A percentile compares a stretch with the other conserved stretches of the same genome.
Evolutionary conservation across 495 filamentous ascomycete species (phyloP).

Genomic region (Endocarpon pusillum): DNA sequence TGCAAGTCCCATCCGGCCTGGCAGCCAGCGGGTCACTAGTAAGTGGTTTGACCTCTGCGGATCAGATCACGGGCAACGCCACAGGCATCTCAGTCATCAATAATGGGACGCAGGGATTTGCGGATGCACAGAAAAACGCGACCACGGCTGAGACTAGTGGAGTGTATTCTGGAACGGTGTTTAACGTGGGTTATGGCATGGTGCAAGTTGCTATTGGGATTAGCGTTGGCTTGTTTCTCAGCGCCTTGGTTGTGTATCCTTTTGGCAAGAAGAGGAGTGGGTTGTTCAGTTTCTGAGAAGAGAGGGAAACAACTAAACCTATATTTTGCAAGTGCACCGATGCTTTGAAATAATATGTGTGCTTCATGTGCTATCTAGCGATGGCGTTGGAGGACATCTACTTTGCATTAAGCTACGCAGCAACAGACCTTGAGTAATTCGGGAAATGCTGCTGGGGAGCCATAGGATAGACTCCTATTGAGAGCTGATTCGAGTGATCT

Average conservation of each 20-base stretch:
- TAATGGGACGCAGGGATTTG: conserved; percentile 32
- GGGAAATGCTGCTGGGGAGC: no score
- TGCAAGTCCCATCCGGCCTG: conserved; percentile 81
- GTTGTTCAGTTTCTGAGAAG: conserved; percentile 77
- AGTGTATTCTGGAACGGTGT: conserved; percentile 38
- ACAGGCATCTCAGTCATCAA: conserved; percentile 27
- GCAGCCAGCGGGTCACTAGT: conserved; percentile 71
- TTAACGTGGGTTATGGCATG: conserved; percentile 74
- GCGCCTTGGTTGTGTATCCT: conserved; percentile 76
- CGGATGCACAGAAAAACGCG: conserved; percentile 26
- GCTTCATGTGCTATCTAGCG: no score
- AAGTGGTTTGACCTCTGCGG: conserved; percentile 66
- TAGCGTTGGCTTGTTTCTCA: conserved; percentile 77
- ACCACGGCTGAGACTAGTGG: conserved; percentile 4
- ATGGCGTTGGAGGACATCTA: no score
- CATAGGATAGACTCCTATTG: no score
- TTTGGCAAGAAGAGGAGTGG: conserved; percentile 81
- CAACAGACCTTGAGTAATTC: no score
- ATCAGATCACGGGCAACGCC: conserved; percentile 48
- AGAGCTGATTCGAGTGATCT: no score
- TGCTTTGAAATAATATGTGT: no score
- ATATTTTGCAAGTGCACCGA: no score
- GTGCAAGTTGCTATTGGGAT: conserved; percentile 88
- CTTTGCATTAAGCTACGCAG: no score
- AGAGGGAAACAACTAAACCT: no score